Evolutionary conservation across 192 early-diverging fungal genomes (phyloP), one percentile per base, ranked within the genome.

Genomic region (Thoreauomyces humboldtii): DNA sequence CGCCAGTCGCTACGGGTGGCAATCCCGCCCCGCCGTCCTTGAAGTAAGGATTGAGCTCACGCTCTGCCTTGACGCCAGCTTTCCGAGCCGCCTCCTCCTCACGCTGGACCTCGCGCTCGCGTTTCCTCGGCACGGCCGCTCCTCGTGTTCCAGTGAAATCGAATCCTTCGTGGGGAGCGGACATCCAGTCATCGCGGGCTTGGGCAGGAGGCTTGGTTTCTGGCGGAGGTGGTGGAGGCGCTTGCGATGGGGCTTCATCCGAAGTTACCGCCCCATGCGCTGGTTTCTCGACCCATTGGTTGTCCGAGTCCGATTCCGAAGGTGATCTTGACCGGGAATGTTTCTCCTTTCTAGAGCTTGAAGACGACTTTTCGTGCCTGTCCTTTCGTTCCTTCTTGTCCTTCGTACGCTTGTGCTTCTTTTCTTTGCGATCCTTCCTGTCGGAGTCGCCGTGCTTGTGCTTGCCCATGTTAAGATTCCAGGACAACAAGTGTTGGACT

Each of bases 41-140:
- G 31, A 66, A 73, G 48, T 69, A 54, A 48, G 74, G 71, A 63
- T 79, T 79, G 59, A 79, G 36, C 67, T 79, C 77, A 32, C 74
- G 59, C 33, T 72, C 65, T 6, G 47, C 2, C 0, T 71, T 34
- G 38, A 74, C 71, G 4, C 62, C 69, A 68, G 71, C 9, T 35
- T n/a, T 19, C 17, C 50, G 25, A 25, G 63, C 14, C 55, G 59
- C 59, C 36, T 44, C 63, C 63, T 47, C 45, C 58, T 63, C 61
- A 61, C 64, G 34, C 60, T 65, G 35, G 62, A 45, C 34, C 12
- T 70, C 51, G 36, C 55, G 31, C 22, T 63, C 67, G 38, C 33
- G 41, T 43, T 52, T 73, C 45, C 28, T 17, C 62, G 34, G 53
- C 34, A 7, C 31, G 37, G 14, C 44, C 52, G 14, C 1, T 14